Percentiles rank a stretch among this genome's conserved stretches.
Conservation (phyloP, 441 rosid genomes). For the Bocquillonia castaneifolia region DNA sequence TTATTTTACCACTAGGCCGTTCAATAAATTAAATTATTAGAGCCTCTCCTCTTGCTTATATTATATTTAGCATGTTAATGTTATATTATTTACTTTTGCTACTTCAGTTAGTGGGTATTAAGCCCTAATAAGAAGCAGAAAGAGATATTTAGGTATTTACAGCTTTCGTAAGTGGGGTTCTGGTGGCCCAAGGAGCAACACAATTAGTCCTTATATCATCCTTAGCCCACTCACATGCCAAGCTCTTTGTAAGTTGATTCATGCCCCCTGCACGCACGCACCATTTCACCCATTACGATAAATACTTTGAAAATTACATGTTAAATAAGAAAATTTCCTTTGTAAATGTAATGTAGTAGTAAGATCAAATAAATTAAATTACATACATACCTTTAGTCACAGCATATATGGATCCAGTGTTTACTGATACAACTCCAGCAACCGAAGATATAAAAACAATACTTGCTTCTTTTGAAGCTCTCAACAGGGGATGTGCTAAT, state of each 20-base stretch:
- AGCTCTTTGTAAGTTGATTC: conserved; percentile 66
- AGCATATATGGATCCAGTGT: conserved; percentile 54
- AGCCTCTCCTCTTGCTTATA: too few relatives aligned
- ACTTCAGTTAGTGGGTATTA: too few relatives aligned
- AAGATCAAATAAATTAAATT: too few relatives aligned
- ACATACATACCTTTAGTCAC: conserved; percentile 53
- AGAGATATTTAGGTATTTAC: conserved; percentile 9
- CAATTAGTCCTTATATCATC: conserved; percentile 72
- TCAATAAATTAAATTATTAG: too few relatives aligned
- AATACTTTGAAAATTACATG: too few relatives aligned
- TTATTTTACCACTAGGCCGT: too few relatives aligned
- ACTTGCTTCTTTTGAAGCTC: conserved; percentile 61
- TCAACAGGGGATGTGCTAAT: conserved; percentile 68
- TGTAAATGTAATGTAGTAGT: background rate
- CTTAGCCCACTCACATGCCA: conserved; percentile 88
- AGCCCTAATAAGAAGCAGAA: too few relatives aligned
- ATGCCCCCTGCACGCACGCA: conserved; percentile 53
- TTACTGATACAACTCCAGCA: conserved; percentile 39
- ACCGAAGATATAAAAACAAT: conserved; percentile 78
- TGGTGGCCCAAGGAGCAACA: conserved; percentile 76
- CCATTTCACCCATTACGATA: too few relatives aligned
- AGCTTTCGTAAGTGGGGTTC: conserved; percentile 56
- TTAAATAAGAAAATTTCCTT: too few relatives aligned
- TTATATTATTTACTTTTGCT: too few relatives aligned
- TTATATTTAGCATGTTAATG: too few relatives aligned